Evolutionary conservation across 2,329 filamentous ascomycete species (phyloP).

Genomic region (Daldinia sp.): DNA sequence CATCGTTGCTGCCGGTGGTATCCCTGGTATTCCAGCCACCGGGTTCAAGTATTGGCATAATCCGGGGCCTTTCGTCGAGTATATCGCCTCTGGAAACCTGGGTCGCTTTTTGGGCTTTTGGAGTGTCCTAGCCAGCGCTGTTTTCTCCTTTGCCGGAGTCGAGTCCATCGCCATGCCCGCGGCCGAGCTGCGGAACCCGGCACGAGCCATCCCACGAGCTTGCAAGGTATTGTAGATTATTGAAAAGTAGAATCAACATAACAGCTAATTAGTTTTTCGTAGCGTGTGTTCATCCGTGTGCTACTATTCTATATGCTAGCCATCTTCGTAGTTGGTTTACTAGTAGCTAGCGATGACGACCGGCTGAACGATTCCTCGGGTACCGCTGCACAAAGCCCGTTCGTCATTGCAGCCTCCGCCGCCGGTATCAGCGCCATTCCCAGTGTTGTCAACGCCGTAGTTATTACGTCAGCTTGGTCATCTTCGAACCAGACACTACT

Average conservation of each 20-base stretch:
- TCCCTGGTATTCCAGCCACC: constrained; percentile 63
- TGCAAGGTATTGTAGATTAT: constrained; percentile 53
- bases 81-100: constrained; percentile 64
- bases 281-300: constrained; percentile 63
- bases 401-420: constrained; percentile 74
- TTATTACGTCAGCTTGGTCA: constrained; percentile 76
- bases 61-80: constrained; percentile 73
- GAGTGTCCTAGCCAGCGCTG: constrained; percentile 56
- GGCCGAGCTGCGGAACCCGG: constrained; percentile 62
- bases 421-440: constrained; percentile 74
- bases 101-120: constrained; percentile 71
- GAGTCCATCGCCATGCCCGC: constrained; percentile 64
- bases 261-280: neutral
- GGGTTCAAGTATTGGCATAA: constrained; percentile 76
- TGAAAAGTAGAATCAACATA: neutral
- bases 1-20: constrained; percentile 69
- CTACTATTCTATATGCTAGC: constrained; percentile 66
- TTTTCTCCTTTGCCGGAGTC: constrained; percentile 57
- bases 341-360: constrained; percentile 63
- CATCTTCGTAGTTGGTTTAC: constrained; percentile 65
- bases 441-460: constrained; percentile 78
- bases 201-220: constrained; percentile 53
- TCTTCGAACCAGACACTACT: constrained; percentile 72
- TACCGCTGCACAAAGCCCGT: constrained; percentile 63
- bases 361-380: constrained; percentile 56